phyloP scores from a whole-genome alignment of 352 stramenopile genomes.

The Blastocystis sp. region DNA sequence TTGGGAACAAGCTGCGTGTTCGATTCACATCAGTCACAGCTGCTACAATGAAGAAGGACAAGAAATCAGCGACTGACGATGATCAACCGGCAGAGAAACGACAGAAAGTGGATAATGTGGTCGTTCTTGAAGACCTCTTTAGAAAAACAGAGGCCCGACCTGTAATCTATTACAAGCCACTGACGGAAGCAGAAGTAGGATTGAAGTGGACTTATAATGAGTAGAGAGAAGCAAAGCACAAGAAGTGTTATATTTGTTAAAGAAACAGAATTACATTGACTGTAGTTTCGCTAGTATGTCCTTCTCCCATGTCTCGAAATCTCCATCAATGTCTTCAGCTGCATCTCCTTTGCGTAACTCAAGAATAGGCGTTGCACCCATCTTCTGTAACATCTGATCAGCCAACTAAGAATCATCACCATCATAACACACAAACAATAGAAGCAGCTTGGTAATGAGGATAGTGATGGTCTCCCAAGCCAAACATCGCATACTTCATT shows the following conservation, averaged over 20 bases:
- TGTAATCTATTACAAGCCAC: constrained; percentile 52
- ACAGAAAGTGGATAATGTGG: neutral
- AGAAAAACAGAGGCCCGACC: constrained; percentile 19
- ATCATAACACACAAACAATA: neutral
- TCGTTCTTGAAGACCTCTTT: constrained; percentile 22
- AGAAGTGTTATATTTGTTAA: constrained; percentile 29
- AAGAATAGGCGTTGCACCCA: constrained; percentile 46
- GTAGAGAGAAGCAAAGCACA: constrained; percentile 11
- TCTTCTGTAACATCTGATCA: constrained; percentile 61
- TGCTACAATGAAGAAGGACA: neutral
- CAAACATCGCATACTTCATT: constrained; percentile 58
- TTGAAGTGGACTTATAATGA: neutral
- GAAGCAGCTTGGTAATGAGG: constrained; percentile 52
- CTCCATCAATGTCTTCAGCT: constrained; percentile 52
- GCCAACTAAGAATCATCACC: constrained; percentile 16
- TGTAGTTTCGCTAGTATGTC: neutral
- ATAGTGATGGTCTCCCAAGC: constrained; percentile 58
- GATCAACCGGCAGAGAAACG: neutral
- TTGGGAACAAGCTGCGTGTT: constrained; percentile 37
- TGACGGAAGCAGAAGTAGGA: constrained; percentile 10
- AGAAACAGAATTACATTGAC: constrained; percentile 1
- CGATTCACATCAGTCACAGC: constrained; percentile 14
- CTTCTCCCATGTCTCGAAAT: constrained; percentile 42
- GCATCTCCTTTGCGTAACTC: constrained; percentile 57
- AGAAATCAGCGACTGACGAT: neutral